These are phyloP conservation scores for Blastomyces parvus DNA, from an alignment of 2,329 filamentous ascomycete species.

Conservation along the genomic window DNA sequence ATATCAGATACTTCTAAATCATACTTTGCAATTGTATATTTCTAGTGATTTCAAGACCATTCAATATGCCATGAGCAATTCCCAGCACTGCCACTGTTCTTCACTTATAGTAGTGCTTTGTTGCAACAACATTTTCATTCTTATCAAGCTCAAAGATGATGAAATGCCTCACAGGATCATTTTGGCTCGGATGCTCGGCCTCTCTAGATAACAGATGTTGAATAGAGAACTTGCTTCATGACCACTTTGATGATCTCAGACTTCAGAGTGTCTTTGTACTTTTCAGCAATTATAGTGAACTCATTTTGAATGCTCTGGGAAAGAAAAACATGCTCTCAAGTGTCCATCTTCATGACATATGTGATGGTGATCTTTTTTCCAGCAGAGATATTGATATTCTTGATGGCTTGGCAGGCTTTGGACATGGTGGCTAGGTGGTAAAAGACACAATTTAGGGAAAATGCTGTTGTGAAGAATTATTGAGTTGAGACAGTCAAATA, in stretches of 20 bases:
- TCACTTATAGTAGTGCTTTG: slow-evolving; percentile 9
- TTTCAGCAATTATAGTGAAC: slow-evolving; percentile 8
- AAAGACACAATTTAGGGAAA: background rate
- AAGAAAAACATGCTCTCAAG: slow-evolving; percentile 3
- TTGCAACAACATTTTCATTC: slow-evolving; percentile 8
- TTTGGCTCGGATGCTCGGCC: slow-evolving; percentile 9
- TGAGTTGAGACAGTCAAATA: background rate
- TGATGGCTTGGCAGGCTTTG: slow-evolving; percentile 9
- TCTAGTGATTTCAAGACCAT: background rate
- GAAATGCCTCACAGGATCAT: slow-evolving; percentile 5
- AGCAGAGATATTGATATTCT: slow-evolving; percentile 6
- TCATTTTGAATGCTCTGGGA: slow-evolving; percentile 6
- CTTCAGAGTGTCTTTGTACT: slow-evolving; percentile 9
- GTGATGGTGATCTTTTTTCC: slow-evolving; percentile 7
- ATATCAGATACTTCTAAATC: too few relatives aligned
- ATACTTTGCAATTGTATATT: too few relatives aligned
- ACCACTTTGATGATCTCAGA: slow-evolving; percentile 6
- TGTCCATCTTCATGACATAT: slow-evolving; percentile 7
- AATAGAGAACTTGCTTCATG: slow-evolving; percentile 4
- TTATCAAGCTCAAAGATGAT: slow-evolving; percentile 6
- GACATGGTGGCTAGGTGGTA: slow-evolving; percentile 1
- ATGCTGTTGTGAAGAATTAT: slow-evolving; percentile 5
- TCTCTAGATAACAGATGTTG: slow-evolving; percentile 1
- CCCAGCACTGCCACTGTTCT: background rate
- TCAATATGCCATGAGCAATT: background rate